Base-by-base conservation (phyloP, 228 moss, liverwort and hornwort genomes). In the Sphagnum fallax region DNA sequence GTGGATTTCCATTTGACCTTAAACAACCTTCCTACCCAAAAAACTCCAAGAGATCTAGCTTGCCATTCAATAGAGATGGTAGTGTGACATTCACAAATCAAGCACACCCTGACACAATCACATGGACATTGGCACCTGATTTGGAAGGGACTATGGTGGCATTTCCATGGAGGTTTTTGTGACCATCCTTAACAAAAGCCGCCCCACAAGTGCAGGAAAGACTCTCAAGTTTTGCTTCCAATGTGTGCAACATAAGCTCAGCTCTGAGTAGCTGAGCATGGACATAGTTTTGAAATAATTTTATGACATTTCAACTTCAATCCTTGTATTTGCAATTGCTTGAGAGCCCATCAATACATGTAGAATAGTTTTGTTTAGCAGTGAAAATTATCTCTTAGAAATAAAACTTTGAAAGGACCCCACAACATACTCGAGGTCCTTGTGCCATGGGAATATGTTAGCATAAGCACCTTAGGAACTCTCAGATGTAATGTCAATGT, bases 31-130 rank as follows among this genome's bases (percentile, higher is more conserved):
- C 7, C 13, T 67, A 67, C 51, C 67, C 67, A 0, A n/a, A 18
- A 32, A 32, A 32, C 32, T 32, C 32, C 1, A 32, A 1, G 32
- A 67, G 48, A 52, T 67, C 13, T 32, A 10, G 4, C 5, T 15
- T 67, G 16, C 67, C 67, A 67, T 67, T 67, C 67, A 67, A 67
- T 16, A 52, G 53, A 6, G 67, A 67, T 11, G 67, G 67, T 5
- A 67, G 67, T 11, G 67, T 67, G 8, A 67, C 67, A 4, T 67
- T 67, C 67, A 67, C 67, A 12, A 52, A 67, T 51, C 32, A 48
- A 4, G 67, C 51, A 13, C 53, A 67, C 51, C 67, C 67, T 10
- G 16, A 67, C 13, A 51, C 67, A 1, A 67, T 67, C 49, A 50
- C 15, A 18, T 67, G 67, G 67, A 13, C 51, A 5, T 67, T 67